Conservation (phyloP, 2,329 filamentous ascomycete genomes). For the Pseudopithomyces chartarum region DNA sequence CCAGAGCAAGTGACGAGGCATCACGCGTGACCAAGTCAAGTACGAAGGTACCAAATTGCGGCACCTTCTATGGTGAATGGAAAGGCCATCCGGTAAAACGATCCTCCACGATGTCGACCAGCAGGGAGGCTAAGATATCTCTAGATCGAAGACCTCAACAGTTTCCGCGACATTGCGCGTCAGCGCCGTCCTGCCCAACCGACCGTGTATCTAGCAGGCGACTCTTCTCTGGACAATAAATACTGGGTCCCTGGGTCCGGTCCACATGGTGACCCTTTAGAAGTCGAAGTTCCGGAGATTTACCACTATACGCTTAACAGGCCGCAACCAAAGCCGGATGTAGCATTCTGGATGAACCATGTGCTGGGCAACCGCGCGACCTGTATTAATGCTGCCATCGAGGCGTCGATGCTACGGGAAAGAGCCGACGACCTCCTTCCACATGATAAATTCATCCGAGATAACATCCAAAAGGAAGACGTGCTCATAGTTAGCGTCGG, state of each 20-base stretch:
- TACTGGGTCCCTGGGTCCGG: conserved; percentile 34
- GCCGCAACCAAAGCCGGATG: conserved; percentile 37
- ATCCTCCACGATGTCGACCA: too few relatives aligned
- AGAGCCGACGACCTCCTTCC: conserved; percentile 30
- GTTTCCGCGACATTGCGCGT: conserved; percentile 28
- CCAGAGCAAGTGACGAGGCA: background rate
- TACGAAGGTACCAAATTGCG: conserved; percentile 27
- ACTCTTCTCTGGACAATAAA: conserved; percentile 48
- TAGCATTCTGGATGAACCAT: conserved; percentile 46
- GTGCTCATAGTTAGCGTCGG: conserved; percentile 44
- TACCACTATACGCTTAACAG: conserved; percentile 31
- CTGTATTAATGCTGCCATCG: conserved; percentile 42
- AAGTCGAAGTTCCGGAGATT: conserved; percentile 29
- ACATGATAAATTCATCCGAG: conserved; percentile 43
- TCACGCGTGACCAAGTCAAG: background rate
- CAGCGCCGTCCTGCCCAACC: conserved; percentile 31
- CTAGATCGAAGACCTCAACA: conserved; percentile 30
- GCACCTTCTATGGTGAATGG: conserved; percentile 40
- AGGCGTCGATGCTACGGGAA: conserved; percentile 41
- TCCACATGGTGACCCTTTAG: conserved; percentile 15
- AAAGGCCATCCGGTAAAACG: conserved; percentile 33
- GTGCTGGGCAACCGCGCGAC: conserved; percentile 37
- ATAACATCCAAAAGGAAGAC: conserved; percentile 37
- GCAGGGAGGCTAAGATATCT: too few relatives aligned
- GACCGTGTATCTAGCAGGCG: conserved; percentile 44